Evolutionary conservation across 305 asterid species (phyloP).

Genomic region (Striga hermonthica): DNA sequence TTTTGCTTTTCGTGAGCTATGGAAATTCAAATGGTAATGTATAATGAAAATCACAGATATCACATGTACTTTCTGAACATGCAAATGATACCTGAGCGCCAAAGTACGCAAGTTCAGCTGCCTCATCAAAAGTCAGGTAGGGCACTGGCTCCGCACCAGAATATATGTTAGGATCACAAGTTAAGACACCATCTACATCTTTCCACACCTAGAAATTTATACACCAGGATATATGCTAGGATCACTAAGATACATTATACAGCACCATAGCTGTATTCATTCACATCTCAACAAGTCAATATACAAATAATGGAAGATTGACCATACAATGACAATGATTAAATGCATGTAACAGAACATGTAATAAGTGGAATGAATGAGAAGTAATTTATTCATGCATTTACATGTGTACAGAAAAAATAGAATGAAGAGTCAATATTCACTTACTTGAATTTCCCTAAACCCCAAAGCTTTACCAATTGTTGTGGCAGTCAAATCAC

Average conservation of each 20-base stretch:
- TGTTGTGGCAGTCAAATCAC: constrained; percentile 98
- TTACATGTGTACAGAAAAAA: constrained; percentile 18
- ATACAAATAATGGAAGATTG: not conserved
- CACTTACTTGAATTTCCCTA: constrained; percentile 85
- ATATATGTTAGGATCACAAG: constrained; percentile 88
- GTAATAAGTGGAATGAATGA: not conserved
- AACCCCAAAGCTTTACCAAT: constrained; percentile 91
- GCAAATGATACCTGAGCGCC: constrained; percentile 80
- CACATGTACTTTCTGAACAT: not conserved
- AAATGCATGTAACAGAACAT: not conserved
- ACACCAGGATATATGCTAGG: constrained; percentile 24
- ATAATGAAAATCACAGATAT: not conserved
- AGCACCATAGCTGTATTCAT: not conserved
- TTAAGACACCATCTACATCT: constrained; percentile 96
- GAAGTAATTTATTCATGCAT: not conserved
- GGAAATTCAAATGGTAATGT: constrained; percentile 13
- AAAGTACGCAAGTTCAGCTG: constrained; percentile 96
- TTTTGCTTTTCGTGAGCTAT: constrained; percentile 15
- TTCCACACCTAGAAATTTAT: constrained; percentile 73
- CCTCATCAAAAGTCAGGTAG: constrained; percentile 88
- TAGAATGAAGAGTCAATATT: constrained; percentile 1
- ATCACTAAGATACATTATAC: constrained; percentile 5
- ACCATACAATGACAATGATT: not conserved
- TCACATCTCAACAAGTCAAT: not conserved
- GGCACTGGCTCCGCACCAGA: constrained; percentile 76